Evolutionary conservation across 169 alveolate genomes (phyloP), one percentile per base, ranked within the genome.

Genomic region (Babesia microti): DNA sequence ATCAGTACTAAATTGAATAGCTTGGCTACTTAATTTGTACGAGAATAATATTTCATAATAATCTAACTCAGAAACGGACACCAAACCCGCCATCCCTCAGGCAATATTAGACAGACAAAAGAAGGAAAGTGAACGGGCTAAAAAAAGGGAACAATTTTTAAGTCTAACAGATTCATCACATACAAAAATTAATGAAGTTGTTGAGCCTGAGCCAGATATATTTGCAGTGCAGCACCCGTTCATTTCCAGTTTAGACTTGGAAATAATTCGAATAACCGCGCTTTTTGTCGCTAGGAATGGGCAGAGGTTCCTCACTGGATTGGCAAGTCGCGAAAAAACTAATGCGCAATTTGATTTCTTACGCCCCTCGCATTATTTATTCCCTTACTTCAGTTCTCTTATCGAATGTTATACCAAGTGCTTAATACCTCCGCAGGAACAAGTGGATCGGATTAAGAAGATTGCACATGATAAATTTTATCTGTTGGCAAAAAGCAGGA

Each of bases 231-330:
- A 49, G 6, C 75, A 54, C 28, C 81, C 81, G 0, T 70, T 44
- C 21, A 32, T 69, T 0, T 18, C 87, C 0, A 54, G 85, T 1
- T 41, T 75, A 6, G 82, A 73, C 39, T 30, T 68, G 76, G 97
- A 90, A 43, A 79, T 94, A 37, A 91, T 94, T 33, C 89, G 91
- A 71, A 66, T 88, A 41, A 87, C 97, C 23, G 98, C 98, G 19
- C 86, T 83, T 72, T 94, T 88, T 60, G 94, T 89, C 1, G 97
- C 99, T 14, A 87, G 94, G 66, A 92, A 94, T 57, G 99, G 99
- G n/a, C 89, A 88, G 57, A 74, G 84, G 49, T 94, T 91, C 75
- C 83, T 92, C 44, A 72, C 82, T 22, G 98, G 84, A 43, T 72
- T 94, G 46, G 84, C 89, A 3, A 81, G 54, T 33, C 56, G 85